phyloP scores from a whole-genome alignment of 1,284 basidiomycete genomes.

The Xerocomus minutiporus region DNA sequence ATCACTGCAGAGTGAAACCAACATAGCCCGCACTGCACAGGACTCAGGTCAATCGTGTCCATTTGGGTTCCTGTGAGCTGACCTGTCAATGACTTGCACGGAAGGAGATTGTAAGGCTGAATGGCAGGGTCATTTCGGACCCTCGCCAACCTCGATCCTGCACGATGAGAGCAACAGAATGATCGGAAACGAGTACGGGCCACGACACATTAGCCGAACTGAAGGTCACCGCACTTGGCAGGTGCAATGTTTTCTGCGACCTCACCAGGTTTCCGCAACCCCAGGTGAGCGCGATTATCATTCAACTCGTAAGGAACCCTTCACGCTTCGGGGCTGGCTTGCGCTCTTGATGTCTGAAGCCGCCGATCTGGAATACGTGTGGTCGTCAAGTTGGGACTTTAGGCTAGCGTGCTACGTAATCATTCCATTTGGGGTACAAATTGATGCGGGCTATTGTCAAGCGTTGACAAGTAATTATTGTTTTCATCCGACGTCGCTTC shows the following conservation, averaged over 20 bases:
- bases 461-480: too few species aligned
- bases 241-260: too few species aligned
- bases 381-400: too few species aligned
- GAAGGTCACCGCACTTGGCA: too few species aligned
- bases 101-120: neutral
- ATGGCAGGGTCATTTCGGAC: neutral
- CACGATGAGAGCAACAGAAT: neutral
- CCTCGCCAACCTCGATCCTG: neutral
- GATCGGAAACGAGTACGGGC: too few species aligned
- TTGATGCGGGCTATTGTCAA: neutral
- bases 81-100: neutral
- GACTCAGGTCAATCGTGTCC: neutral
- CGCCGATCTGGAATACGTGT: too few species aligned
- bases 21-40: neutral
- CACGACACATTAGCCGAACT: neutral
- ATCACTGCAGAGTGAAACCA: neutral
- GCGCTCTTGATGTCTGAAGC: too few species aligned
- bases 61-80: neutral
- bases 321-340: too few species aligned
- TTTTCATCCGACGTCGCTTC: neutral
- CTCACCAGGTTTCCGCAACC: too few species aligned
- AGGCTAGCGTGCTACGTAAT: constrained; percentile 7
- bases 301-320: too few species aligned
- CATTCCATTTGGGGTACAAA: constrained; percentile 7
- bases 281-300: too few species aligned